phyloP scores from a whole-genome alignment of 2,329 filamentous ascomycete species.

The Penicillium sclerotigenum region DNA sequence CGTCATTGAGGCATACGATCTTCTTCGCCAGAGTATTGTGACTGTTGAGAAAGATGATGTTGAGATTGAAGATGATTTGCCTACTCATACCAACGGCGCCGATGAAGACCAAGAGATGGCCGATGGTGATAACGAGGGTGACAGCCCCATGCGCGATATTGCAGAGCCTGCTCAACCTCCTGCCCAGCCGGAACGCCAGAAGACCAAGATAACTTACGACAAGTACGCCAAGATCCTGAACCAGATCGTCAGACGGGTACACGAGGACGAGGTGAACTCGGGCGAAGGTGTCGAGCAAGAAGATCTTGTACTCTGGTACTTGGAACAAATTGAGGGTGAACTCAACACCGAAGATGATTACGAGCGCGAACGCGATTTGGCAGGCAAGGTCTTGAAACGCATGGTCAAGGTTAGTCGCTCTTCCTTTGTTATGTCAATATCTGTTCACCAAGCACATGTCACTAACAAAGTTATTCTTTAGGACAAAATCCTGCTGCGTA shows the following conservation, averaged over 20 bases:
- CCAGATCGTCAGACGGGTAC: conserved; percentile 75
- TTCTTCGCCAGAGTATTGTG: conserved; percentile 92
- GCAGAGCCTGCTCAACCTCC: conserved; percentile 43
- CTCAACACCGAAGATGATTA: conserved; percentile 78
- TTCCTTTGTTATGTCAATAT: background rate
- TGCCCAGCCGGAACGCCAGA: conserved; percentile 48
- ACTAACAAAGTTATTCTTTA: conserved; percentile 22
- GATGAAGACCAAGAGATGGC: conserved; percentile 52
- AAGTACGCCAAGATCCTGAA: conserved; percentile 92
- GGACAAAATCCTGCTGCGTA: conserved; percentile 60
- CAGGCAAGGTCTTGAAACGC: conserved; percentile 83
- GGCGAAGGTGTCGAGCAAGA: conserved; percentile 85
- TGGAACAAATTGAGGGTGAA: conserved; percentile 85
- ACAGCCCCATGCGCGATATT: conserved; percentile 54
- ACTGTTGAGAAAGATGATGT: conserved; percentile 97
- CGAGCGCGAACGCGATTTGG: conserved; percentile 68
- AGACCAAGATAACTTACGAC: conserved; percentile 90
- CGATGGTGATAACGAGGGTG: conserved; percentile 47
- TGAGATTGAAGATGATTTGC: conserved; percentile 79
- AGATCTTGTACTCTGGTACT: conserved; percentile 79
- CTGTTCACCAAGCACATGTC: background rate
- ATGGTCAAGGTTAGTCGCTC: conserved; percentile 75
- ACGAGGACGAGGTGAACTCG: conserved; percentile 70
- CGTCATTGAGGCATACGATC: conserved; percentile 86
- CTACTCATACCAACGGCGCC: conserved; percentile 45